Evolutionary conservation across 108 stramenopile species (phyloP).

Genomic region (Conticribra weissflogii): DNA sequence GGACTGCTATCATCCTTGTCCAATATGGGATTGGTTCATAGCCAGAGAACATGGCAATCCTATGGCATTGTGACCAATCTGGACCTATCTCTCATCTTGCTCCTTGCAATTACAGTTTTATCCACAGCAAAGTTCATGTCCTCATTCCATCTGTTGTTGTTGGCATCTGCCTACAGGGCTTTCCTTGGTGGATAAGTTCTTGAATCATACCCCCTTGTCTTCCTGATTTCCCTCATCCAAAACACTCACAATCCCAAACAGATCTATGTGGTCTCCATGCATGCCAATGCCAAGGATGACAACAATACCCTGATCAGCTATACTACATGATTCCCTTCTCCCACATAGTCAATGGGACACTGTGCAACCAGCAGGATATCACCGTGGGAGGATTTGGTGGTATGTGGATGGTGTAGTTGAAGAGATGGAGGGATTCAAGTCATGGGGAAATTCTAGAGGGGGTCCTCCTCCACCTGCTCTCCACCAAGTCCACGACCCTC

Average conservation of each 20-base stretch:
- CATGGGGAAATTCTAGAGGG: slow-evolving; percentile 39
- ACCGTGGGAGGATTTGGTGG: slow-evolving; percentile 47
- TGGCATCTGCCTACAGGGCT: slow-evolving; percentile 38
- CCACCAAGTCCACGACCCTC: too few species aligned
- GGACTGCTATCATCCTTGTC: slow-evolving; percentile 41
- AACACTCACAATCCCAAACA: slow-evolving; percentile 43
- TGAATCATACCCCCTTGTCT: slow-evolving; percentile 40
- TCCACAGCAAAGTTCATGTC: too few species aligned
- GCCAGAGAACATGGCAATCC: slow-evolving; percentile 21
- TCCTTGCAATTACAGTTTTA: too few species aligned
- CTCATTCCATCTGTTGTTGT: too few species aligned
- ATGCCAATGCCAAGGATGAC: slow-evolving; percentile 14
- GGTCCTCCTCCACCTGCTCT: too few species aligned
- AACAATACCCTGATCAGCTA: slow-evolving; percentile 3
- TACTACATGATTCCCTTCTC: slow-evolving; percentile 19
- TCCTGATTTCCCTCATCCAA: slow-evolving; percentile 37
- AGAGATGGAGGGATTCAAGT: neutral
- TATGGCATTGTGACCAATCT: slow-evolving; percentile 42
- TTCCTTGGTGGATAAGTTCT: slow-evolving; percentile 37
- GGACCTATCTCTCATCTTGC: slow-evolving; percentile 29
- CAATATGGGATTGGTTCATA: slow-evolving; percentile 9
- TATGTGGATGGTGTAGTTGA: neutral
- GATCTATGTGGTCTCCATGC: slow-evolving; percentile 46
- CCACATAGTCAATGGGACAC: slow-evolving; percentile 25
- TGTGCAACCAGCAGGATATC: slow-evolving; percentile 34